A percentile compares a stretch with the other conserved stretches of the same genome.
phyloP scores from a whole-genome alignment of 805 yeast genomes.

The Wickerhamomyces rabaulensis region DNA sequence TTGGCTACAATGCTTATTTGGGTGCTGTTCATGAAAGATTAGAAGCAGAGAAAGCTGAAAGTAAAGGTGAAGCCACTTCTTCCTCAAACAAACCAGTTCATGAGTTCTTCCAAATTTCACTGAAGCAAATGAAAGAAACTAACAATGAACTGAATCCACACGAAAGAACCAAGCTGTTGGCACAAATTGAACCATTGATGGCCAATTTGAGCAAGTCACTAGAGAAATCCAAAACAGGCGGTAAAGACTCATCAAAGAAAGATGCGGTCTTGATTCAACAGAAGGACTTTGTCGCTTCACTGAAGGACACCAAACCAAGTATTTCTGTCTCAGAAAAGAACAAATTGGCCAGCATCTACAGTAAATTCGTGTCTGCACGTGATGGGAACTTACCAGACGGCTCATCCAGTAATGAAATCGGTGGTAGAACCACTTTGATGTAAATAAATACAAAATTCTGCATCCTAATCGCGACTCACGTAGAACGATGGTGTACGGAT shows the following conservation, averaged over 20 bases:
- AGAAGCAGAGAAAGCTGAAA: slow-evolving; percentile 35
- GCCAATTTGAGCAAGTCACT: slow-evolving; percentile 9
- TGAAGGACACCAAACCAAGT: slow-evolving; percentile 81
- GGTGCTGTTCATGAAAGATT: slow-evolving; percentile 75
- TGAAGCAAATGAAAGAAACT: slow-evolving; percentile 14
- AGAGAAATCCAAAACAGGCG: neutral
- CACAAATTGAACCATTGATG: slow-evolving; percentile 38
- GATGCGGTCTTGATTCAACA: slow-evolving; percentile 41
- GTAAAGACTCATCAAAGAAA: slow-evolving; percentile 6
- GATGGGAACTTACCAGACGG: slow-evolving; percentile 91
- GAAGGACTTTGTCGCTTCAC: slow-evolving; percentile 55
- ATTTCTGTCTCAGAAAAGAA: slow-evolving; percentile 67
- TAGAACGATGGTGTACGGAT: neutral
- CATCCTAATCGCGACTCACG: neutral
- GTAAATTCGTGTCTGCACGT: slow-evolving; percentile 67
- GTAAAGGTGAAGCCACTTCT: slow-evolving; percentile 15
- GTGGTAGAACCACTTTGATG: slow-evolving; percentile 82
- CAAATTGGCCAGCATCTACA: slow-evolving; percentile 61
- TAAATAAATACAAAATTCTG: slow-evolving; percentile 24
- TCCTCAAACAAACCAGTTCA: slow-evolving; percentile 13
- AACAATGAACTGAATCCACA: slow-evolving; percentile 27
- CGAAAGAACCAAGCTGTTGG: slow-evolving; percentile 35
- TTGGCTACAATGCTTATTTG: slow-evolving; percentile 86
- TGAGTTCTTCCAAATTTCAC: slow-evolving; percentile 41
- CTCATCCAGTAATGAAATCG: slow-evolving; percentile 69